Evolutionary conservation across 2,329 filamentous ascomycete species (phyloP).

Genomic region (Arthrobotrys entomopaga): DNA sequence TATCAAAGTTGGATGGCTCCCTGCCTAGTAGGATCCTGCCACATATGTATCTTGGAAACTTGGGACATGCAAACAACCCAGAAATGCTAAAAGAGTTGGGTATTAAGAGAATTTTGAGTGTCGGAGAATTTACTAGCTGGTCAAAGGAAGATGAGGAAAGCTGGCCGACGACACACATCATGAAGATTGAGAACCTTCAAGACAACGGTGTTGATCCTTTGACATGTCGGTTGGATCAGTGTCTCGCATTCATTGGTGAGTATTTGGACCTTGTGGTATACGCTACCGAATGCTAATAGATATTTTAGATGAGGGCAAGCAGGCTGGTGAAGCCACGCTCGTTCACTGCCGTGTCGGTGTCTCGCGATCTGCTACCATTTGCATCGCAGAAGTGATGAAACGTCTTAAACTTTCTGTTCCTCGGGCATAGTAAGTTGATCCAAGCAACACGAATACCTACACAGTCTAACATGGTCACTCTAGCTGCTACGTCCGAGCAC

Average conservation of each 20-base stretch:
- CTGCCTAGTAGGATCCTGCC: constrained; percentile 87
- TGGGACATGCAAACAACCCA: constrained; percentile 93
- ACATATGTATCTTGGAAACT: constrained; percentile 96
- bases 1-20: constrained; percentile 84
- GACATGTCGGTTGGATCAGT: constrained; percentile 83
- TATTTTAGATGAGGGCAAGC: constrained; percentile 77
- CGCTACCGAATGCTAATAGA: constrained; percentile 47
- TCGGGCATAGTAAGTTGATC: constrained; percentile 76
- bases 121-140: constrained; percentile 90
- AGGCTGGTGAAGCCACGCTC: constrained; percentile 81
- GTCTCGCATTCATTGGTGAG: constrained; percentile 91
- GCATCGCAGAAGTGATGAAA: constrained; percentile 98
- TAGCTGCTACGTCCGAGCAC: constrained; percentile 88
- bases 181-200: constrained; percentile 85
- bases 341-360: constrained; percentile 98
- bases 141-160: constrained; percentile 73
- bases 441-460: not conserved
- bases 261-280: constrained; percentile 51
- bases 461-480: constrained; percentile 30
- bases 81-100: constrained; percentile 81
- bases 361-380: constrained; percentile 93
- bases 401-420: constrained; percentile 82
- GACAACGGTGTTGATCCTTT: constrained; percentile 96
- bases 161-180: constrained; percentile 82
- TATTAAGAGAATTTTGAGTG: constrained; percentile 86